These are phyloP conservation scores for Benincasa hispida DNA, from an alignment of 306 rosid species.

Conservation along the genomic window DNA sequence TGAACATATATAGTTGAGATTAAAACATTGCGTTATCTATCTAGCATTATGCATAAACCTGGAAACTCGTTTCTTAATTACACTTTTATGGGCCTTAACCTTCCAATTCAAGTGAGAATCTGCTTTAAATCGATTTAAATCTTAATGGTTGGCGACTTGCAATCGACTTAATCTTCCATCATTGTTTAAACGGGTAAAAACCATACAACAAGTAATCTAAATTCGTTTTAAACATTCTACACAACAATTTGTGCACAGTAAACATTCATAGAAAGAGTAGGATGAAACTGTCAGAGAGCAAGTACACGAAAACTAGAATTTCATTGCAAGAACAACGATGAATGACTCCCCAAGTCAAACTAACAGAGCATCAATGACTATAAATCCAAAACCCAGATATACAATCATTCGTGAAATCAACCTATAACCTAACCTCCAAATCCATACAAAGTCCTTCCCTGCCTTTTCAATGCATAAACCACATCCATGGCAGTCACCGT, in stretches of 20 bases:
- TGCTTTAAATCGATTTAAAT: neutral
- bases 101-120: too few relatives aligned
- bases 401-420: neutral
- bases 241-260: neutral
- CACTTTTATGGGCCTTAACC: too few relatives aligned
- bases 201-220: neutral
- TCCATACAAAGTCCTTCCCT: conserved; percentile 40
- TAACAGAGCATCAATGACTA: neutral
- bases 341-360: neutral
- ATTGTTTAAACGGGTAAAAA: neutral
- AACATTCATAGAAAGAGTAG: neutral
- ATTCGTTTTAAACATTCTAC: neutral
- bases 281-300: neutral
- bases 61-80: too few relatives aligned
- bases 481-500: conserved; percentile 44
- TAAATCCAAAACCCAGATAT: neutral
- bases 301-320: neutral
- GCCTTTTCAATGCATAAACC: conserved; percentile 35
- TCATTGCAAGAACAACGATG: neutral
- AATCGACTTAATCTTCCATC: neutral
- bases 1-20: too few relatives aligned
- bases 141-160: neutral
- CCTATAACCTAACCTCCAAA: conserved; percentile 23
- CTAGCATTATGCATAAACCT: too few relatives aligned
- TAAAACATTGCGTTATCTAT: too few relatives aligned